Conservation (phyloP, 208 protist genomes). For the Leishmania guyanensis region DNA sequence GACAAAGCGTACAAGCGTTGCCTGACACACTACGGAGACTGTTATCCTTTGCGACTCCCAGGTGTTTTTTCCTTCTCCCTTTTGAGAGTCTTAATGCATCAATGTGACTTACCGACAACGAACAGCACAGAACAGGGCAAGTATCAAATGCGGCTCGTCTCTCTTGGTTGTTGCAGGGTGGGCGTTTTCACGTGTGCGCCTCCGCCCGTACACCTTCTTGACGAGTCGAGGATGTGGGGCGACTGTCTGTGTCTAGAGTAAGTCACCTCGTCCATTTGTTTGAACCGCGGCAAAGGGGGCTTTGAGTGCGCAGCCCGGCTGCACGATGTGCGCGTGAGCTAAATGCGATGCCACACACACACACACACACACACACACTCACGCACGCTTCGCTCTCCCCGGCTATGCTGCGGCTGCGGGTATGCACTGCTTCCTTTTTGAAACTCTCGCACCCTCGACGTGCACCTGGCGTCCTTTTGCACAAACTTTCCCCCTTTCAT, state of each 20-base stretch:
- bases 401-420: background rate
- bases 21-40: background rate
- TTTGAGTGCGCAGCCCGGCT: background rate
- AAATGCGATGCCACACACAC: background rate
- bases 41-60: background rate
- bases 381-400: background rate
- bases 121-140: background rate
- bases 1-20: background rate
- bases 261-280: background rate
- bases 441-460: background rate
- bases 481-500: background rate
- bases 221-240: background rate
- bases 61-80: background rate
- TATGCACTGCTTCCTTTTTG: background rate
- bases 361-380: background rate
- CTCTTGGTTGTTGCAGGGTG: background rate
- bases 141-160: background rate
- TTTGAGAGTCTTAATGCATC: background rate
- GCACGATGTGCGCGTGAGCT: background rate
- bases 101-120: background rate
- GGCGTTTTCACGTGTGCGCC: background rate
- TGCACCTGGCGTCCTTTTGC: background rate
- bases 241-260: background rate
- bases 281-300: background rate
- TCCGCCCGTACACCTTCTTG: background rate